A percentile compares a stretch with the other conserved stretches of the same genome.
phyloP scores from a whole-genome alignment of 2,329 filamentous ascomycete species.

The Emergomyces africanus region DNA sequence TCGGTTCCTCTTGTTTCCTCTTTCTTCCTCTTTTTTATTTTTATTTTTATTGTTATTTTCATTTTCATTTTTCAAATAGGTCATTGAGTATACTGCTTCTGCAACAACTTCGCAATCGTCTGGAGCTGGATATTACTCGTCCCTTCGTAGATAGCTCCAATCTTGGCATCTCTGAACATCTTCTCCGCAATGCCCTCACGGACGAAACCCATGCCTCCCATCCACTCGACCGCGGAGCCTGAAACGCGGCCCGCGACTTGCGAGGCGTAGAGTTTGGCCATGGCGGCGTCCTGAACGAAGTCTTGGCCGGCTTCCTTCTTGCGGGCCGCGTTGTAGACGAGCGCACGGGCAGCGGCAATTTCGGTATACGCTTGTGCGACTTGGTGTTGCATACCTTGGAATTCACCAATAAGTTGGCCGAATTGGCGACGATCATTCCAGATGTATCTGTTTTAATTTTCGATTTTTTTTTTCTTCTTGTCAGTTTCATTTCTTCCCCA shows the following conservation, averaged over 20 bases:
- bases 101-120: slow-evolving; percentile 58
- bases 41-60: background rate
- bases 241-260: slow-evolving; percentile 85
- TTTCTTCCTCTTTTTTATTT: background rate
- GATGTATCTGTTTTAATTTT: slow-evolving; percentile 51
- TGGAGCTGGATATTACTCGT: slow-evolving; percentile 55
- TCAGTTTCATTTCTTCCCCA: background rate
- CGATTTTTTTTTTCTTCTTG: no score
- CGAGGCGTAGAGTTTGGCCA: slow-evolving; percentile 92
- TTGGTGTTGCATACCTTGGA: slow-evolving; percentile 99
- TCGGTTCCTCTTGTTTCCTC: background rate
- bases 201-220: slow-evolving; percentile 99
- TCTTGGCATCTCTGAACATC: slow-evolving; percentile 96
- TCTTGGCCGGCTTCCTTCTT: slow-evolving; percentile 97
- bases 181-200: slow-evolving; percentile 95
- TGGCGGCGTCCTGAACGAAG: slow-evolving; percentile 90
- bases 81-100: slow-evolving; percentile 54
- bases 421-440: slow-evolving; percentile 99
- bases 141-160: slow-evolving; percentile 94
- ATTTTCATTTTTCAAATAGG: background rate
- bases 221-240: slow-evolving; percentile 88
- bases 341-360: slow-evolving; percentile 76
- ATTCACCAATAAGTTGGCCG: slow-evolving; percentile 81
- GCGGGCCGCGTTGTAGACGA: slow-evolving; percentile 90
- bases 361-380: slow-evolving; percentile 92